Evolutionary conservation across 257 asterid species (phyloP).

Genomic region (Solanum rostratum): DNA sequence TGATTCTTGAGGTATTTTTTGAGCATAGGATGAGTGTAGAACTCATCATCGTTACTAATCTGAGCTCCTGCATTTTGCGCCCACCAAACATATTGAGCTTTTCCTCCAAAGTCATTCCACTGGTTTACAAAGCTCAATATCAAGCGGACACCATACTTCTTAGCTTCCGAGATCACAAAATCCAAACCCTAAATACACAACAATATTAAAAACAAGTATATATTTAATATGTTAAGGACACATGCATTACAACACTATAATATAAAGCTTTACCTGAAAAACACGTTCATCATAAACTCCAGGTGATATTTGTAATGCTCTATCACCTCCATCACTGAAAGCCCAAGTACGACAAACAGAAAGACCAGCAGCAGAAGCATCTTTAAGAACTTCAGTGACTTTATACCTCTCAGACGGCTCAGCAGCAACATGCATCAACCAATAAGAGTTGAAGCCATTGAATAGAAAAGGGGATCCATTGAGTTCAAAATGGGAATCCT

Average conservation of each 20-base stretch:
- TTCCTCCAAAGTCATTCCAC: too few relatives aligned
- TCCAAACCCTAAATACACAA: neutral
- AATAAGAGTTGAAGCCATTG: constrained; percentile 16
- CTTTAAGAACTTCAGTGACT: constrained; percentile 40
- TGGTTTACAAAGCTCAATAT: too few relatives aligned
- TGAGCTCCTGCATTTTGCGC: neutral
- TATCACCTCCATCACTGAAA: constrained; percentile 47
- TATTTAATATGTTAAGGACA: neutral
- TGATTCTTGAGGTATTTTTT: neutral
- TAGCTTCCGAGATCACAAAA: too few relatives aligned
- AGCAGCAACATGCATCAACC: constrained; percentile 67
- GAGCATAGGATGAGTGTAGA: neutral
- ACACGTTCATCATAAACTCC: constrained; percentile 59
- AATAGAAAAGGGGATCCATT: constrained; percentile 48
- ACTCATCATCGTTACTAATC: neutral
- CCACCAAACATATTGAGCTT: too few relatives aligned
- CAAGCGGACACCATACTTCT: too few relatives aligned
- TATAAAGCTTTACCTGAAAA: constrained; percentile 33
- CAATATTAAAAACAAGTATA: neutral
- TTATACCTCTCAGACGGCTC: constrained; percentile 38
- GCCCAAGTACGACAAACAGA: constrained; percentile 74
- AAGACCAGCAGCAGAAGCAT: constrained; percentile 52
- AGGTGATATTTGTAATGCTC: constrained; percentile 48
- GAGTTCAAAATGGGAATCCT: constrained; percentile 34
- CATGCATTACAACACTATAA: neutral